Evolutionary conservation across 108 stramenopile genomes (phyloP).

Genomic region (Conticribra weissflogii): DNA sequence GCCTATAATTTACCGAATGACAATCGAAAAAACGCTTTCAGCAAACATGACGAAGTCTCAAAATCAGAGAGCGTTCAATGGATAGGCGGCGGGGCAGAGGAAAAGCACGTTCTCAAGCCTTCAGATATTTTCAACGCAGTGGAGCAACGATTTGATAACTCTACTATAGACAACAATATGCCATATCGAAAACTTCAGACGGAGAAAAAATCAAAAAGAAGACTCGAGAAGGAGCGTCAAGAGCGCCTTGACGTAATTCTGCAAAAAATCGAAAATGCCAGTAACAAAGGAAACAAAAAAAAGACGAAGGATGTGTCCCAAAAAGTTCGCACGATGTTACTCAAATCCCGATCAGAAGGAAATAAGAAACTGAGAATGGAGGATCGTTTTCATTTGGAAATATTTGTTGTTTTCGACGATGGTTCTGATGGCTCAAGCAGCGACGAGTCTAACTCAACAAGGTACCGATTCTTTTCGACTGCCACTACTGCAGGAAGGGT

Average conservation of each 20-base stretch:
- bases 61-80: conserved; percentile 13
- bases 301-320: conserved; percentile 60
- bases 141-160: conserved; percentile 49
- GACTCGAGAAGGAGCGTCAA: conserved; percentile 33
- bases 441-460: background rate
- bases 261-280: conserved; percentile 17
- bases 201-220: conserved; percentile 24
- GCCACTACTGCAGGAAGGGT: conserved; percentile 43
- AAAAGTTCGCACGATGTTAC: conserved; percentile 73
- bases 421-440: background rate
- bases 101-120: conserved; percentile 39
- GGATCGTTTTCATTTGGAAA: conserved; percentile 78
- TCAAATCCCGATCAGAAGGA: conserved; percentile 75
- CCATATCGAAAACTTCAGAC: background rate
- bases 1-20: conserved; percentile 31
- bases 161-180: conserved; percentile 18
- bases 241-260: conserved; percentile 56
- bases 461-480: conserved; percentile 47
- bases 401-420: conserved; percentile 40
- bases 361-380: conserved; percentile 52
- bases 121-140: conserved; percentile 70
- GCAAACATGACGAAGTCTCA: background rate
- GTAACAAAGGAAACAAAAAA: conserved; percentile 12
- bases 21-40: background rate
- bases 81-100: conserved; percentile 29